Conservation (phyloP, 805 yeast genomes). For the Candida insectalens region DNA sequence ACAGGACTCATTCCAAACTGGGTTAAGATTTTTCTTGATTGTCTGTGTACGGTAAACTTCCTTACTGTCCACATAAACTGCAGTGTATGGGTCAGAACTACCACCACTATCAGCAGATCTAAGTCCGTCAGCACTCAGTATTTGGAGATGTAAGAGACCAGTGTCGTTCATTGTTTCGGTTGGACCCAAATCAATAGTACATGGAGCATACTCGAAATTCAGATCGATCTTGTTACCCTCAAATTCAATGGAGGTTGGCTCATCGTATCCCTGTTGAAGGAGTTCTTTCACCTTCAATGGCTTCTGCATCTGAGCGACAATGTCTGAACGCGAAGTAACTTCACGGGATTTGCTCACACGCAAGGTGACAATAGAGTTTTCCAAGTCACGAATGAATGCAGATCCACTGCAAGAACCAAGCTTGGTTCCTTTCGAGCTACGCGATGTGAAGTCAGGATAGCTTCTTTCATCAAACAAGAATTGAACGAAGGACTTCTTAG, state of each 20-base stretch:
- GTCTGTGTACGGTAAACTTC: slow-evolving; percentile 49
- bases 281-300: slow-evolving; percentile 42
- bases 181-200: slow-evolving; percentile 40
- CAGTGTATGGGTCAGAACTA: slow-evolving; percentile 63
- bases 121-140: slow-evolving; percentile 46
- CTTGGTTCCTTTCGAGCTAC: slow-evolving; percentile 35
- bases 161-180: slow-evolving; percentile 61
- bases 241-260: slow-evolving; percentile 37
- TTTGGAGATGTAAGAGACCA: slow-evolving; percentile 48
- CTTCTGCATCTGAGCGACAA: slow-evolving; percentile 44
- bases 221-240: slow-evolving; percentile 30
- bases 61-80: slow-evolving; percentile 42
- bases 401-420: slow-evolving; percentile 41
- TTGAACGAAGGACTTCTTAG: slow-evolving; percentile 41
- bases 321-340: slow-evolving; percentile 36
- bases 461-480: slow-evolving; percentile 55
- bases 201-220: slow-evolving; percentile 53
- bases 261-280: slow-evolving; percentile 36
- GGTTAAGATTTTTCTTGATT: slow-evolving; percentile 58
- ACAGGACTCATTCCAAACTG: slow-evolving; percentile 66
- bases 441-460: slow-evolving; percentile 46
- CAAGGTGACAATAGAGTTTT: slow-evolving; percentile 45
- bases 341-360: slow-evolving; percentile 46
- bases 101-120: slow-evolving; percentile 62
- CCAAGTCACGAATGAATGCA: slow-evolving; percentile 62